Evolutionary conservation across 305 asterid genomes (phyloP).

Genomic region (Solanum hybrid): DNA sequence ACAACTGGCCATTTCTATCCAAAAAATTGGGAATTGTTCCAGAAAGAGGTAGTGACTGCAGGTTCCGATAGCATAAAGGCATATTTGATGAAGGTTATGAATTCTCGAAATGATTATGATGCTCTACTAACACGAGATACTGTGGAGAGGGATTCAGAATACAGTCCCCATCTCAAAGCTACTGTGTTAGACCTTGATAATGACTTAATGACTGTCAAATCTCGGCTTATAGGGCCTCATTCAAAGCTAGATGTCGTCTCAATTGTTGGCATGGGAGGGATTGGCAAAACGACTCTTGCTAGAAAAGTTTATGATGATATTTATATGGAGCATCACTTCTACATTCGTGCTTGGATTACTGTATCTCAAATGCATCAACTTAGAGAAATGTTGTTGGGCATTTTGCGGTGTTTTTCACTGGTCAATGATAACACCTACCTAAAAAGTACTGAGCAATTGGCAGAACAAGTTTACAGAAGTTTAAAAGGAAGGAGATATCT

Average conservation of each 20-base stretch:
- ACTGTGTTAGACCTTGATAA: background rate
- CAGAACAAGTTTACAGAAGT: background rate
- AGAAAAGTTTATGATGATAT: background rate
- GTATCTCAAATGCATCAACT: background rate
- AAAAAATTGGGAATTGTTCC: background rate
- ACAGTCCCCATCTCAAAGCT: background rate
- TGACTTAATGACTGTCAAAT: background rate
- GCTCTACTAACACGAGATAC: background rate
- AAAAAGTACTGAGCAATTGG: background rate
- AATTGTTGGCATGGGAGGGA: background rate
- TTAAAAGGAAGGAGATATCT: constrained; percentile 7
- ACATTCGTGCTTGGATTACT: background rate
- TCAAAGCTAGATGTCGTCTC: background rate
- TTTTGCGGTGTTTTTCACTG: background rate
- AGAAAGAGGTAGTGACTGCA: background rate
- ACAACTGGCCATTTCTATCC: background rate
- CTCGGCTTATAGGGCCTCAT: background rate
- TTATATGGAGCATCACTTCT: constrained; percentile 1
- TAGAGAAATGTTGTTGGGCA: background rate
- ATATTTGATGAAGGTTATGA: background rate
- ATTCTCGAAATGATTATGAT: background rate
- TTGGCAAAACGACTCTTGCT: background rate
- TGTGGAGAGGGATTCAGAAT: background rate
- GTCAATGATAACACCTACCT: background rate
- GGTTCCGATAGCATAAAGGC: background rate